Percentiles rank a stretch among this genome's conserved stretches.
Evolutionary conservation across 495 filamentous ascomycete genomes (phyloP).

Genomic region (Talaromyces liani): DNA sequence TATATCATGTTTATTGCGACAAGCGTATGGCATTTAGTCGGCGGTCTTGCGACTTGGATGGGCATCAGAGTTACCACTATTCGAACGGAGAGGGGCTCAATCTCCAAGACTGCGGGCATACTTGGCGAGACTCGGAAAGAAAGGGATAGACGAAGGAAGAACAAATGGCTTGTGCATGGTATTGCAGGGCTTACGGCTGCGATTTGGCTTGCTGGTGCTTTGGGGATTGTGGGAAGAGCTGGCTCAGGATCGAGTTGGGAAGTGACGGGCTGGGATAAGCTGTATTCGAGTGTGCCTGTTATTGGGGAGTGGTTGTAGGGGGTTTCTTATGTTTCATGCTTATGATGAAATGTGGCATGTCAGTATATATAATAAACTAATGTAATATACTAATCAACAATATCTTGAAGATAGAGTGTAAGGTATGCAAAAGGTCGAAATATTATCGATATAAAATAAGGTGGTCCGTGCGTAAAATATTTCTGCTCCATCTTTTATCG

Average conservation of each 20-base stretch:
- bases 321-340: not conserved
- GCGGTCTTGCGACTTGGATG: slow-evolving; percentile 75
- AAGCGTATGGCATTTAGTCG: slow-evolving; percentile 72
- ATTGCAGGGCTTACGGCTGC: slow-evolving; percentile 47
- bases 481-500: not conserved
- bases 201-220: slow-evolving; percentile 73
- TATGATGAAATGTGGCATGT: slow-evolving; percentile 3
- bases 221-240: slow-evolving; percentile 69
- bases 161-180: slow-evolving; percentile 63
- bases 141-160: slow-evolving; percentile 42
- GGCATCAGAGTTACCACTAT: slow-evolving; percentile 38
- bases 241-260: slow-evolving; percentile 70
- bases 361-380: not conserved
- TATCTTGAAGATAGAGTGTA: not conserved
- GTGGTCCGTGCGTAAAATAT: slow-evolving; percentile 8
- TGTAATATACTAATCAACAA: not conserved
- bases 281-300: slow-evolving; percentile 49
- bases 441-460: not conserved
- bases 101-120: slow-evolving; percentile 29
- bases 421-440: not conserved
- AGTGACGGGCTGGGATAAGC: slow-evolving; percentile 66
- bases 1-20: slow-evolving; percentile 62
- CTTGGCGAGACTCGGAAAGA: slow-evolving; percentile 30
- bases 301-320: slow-evolving; percentile 42
- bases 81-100: slow-evolving; percentile 21